A percentile compares a stretch with the other conserved stretches of the same genome.
These are phyloP conservation scores for Silene conica DNA, from an alignment of 148 eudicot species.

Conservation along the genomic window DNA sequence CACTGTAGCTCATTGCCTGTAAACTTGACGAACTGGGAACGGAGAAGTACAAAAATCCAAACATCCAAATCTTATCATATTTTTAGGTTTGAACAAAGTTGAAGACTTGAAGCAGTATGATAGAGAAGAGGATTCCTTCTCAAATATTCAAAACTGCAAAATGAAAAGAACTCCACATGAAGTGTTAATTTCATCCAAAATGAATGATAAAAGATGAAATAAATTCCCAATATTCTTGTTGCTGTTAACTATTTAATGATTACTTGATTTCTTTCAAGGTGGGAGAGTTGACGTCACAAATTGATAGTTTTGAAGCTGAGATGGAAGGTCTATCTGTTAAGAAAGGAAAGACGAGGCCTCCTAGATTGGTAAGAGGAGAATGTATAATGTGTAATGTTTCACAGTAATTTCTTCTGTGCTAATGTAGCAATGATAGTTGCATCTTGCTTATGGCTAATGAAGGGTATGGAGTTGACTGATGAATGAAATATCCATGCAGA, in stretches of 20 bases:
- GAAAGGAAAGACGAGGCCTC: slow-evolving; percentile 97
- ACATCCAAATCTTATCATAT: background rate
- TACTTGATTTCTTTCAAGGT: slow-evolving; percentile 45
- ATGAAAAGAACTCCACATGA: background rate
- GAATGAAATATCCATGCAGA: slow-evolving; percentile 36
- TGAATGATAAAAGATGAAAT: background rate
- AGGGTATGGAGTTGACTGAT: background rate
- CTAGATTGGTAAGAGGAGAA: slow-evolving; percentile 78
- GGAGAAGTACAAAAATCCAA: background rate
- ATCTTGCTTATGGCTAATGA: slow-evolving; percentile 1
- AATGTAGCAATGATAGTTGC: slow-evolving; percentile 8
- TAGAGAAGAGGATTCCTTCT: background rate
- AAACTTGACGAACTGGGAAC: background rate
- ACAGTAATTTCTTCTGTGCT: background rate
- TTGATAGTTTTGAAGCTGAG: slow-evolving; percentile 98
- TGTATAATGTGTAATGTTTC: slow-evolving; percentile 1
- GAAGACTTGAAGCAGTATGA: background rate
- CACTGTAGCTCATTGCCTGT: background rate
- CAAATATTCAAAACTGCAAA: background rate
- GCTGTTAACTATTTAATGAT: background rate
- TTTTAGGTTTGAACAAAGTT: background rate
- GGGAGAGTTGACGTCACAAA: slow-evolving; percentile 85
- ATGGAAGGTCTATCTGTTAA: slow-evolving; percentile 90
- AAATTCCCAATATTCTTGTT: background rate
- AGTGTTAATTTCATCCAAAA: background rate